These are phyloP conservation scores for Macadamia tetraphylla DNA, from an alignment of 164 flowering plant species.

Conservation along the genomic window DNA sequence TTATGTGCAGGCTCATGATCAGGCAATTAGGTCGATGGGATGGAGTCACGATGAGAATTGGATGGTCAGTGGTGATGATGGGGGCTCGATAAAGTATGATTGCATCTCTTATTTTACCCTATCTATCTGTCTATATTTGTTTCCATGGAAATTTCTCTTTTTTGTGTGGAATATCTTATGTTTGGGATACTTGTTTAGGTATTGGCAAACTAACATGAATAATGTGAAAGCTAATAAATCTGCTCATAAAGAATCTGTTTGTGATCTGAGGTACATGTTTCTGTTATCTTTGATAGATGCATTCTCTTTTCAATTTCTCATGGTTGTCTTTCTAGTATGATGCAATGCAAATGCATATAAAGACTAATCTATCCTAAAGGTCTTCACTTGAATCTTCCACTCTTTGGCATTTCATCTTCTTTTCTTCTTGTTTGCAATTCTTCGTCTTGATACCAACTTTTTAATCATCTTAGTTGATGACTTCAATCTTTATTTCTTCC, in stretches of 20 bases:
- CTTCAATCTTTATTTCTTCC: too few relatives aligned
- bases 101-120: background rate
- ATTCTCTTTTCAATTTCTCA: background rate
- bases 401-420: too few relatives aligned
- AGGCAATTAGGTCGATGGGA: constrained; percentile 95
- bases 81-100: constrained; percentile 90
- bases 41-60: constrained; percentile 99
- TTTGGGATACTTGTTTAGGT: constrained; percentile 38
- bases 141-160: background rate
- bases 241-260: constrained; percentile 96
- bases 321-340: background rate
- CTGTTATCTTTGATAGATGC: background rate
- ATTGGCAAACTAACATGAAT: constrained; percentile 98
- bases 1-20: constrained; percentile 86
- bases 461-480: too few relatives aligned
- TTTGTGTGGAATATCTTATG: background rate
- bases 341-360: too few relatives aligned
- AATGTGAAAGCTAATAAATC: constrained; percentile 96
- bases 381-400: too few relatives aligned
- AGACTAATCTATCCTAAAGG: too few relatives aligned
- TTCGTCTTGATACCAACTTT: too few relatives aligned
- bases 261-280: constrained; percentile 71
- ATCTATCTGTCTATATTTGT: background rate
- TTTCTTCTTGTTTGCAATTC: too few relatives aligned
- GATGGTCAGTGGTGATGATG: constrained; percentile 99